Conservation (phyloP, 306 rosid species). For the Spatholobus suberectus region DNA sequence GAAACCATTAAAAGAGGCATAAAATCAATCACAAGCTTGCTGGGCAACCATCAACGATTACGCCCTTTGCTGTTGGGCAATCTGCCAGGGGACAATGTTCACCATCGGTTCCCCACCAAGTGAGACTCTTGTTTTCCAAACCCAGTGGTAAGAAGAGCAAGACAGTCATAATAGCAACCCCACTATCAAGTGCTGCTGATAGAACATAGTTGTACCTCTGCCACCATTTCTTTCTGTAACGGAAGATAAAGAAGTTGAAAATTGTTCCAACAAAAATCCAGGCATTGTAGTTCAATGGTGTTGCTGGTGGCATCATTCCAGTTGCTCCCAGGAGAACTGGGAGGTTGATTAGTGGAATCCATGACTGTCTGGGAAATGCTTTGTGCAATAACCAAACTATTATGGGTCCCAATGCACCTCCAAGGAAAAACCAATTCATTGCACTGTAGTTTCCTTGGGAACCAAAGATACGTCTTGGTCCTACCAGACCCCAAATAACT, state of each 20-base stretch:
- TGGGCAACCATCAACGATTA: slow-evolving; percentile 62
- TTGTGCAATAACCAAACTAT: slow-evolving; percentile 74
- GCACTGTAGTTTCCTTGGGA: slow-evolving; percentile 64
- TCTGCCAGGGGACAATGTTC: slow-evolving; percentile 75
- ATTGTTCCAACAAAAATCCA: slow-evolving; percentile 76
- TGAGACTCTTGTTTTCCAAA: slow-evolving; percentile 55
- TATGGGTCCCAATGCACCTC: slow-evolving; percentile 76
- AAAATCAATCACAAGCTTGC: slow-evolving; percentile 25
- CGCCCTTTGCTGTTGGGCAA: slow-evolving; percentile 82
- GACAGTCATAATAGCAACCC: slow-evolving; percentile 87
- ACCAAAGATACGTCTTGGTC: slow-evolving; percentile 78
- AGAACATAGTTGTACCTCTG: slow-evolving; percentile 88
- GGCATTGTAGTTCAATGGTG: slow-evolving; percentile 80
- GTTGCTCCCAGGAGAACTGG: slow-evolving; percentile 89
- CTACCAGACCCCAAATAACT: slow-evolving; percentile 87
- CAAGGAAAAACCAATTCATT: slow-evolving; percentile 89
- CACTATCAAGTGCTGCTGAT: slow-evolving; percentile 86
- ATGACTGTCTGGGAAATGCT: slow-evolving; percentile 70
- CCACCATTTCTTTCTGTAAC: slow-evolving; percentile 86
- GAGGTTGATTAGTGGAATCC: slow-evolving; percentile 86
- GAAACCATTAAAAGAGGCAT: slow-evolving; percentile 17
- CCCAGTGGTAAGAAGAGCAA: slow-evolving; percentile 64
- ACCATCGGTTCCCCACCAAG: slow-evolving; percentile 81
- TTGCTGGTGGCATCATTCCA: slow-evolving; percentile 77
- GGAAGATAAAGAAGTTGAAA: slow-evolving; percentile 80